A percentile compares a stretch with the other conserved stretches of the same genome.
phyloP scores from a whole-genome alignment of 495 filamentous ascomycete genomes.

The Symbiotaphrina buchneri region DNA sequence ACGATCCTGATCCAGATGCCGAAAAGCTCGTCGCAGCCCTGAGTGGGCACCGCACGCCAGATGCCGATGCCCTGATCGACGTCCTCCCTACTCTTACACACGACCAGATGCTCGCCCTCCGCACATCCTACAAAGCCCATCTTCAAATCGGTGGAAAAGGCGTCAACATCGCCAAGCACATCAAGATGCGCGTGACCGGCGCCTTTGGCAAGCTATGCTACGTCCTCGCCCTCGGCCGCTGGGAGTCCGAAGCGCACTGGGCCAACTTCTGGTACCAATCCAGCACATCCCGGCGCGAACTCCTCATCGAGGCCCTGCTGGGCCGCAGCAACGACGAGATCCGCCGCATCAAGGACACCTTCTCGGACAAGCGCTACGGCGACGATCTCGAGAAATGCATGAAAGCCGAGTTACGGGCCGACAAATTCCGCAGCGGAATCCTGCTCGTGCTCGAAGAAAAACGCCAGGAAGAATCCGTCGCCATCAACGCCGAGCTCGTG shows the following conservation, averaged over 20 bases:
- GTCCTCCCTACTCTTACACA: conserved; percentile 67
- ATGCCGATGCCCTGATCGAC: conserved; percentile 50
- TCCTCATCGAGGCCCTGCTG: conserved; percentile 84
- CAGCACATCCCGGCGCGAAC: conserved; percentile 57
- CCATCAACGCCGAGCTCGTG: conserved; percentile 18
- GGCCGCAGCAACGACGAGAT: conserved; percentile 75
- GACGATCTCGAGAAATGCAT: conserved; percentile 69
- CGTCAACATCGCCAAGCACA: conserved; percentile 91
- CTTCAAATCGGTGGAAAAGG: conserved; percentile 65
- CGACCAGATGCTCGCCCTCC: conserved; percentile 66
- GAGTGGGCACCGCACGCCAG: conserved; percentile 35
- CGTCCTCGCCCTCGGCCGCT: conserved; percentile 70
- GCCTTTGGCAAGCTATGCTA: conserved; percentile 75
- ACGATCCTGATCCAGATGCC: conserved; percentile 65
- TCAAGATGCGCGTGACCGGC: conserved; percentile 41
- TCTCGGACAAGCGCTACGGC: conserved; percentile 79
- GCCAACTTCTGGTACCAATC: conserved; percentile 97
- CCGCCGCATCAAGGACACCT: conserved; percentile 74
- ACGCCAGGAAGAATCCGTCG: conserved; percentile 50
- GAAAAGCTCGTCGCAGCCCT: conserved; percentile 52
- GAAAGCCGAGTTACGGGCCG: conserved; percentile 73
- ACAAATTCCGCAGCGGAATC: conserved; percentile 88
- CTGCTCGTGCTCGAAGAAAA: conserved; percentile 60
- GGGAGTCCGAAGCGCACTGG: conserved; percentile 94
- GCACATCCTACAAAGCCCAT: conserved; percentile 71